These are phyloP conservation scores for Tilletia indica DNA, from an alignment of 1,284 basidiomycete genomes.

Conservation along the genomic window DNA sequence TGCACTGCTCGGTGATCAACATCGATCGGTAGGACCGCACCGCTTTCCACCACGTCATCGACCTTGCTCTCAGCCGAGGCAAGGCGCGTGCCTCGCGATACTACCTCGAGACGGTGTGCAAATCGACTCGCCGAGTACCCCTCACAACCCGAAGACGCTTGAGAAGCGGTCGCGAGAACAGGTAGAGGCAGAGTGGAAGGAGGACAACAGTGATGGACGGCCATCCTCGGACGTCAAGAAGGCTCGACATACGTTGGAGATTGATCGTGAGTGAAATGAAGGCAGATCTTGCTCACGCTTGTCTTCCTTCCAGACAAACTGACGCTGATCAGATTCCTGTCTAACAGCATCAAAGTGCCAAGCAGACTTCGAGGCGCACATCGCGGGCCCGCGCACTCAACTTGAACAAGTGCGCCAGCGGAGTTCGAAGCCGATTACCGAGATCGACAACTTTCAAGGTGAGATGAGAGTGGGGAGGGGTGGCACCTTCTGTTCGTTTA, in stretches of 20 bases:
- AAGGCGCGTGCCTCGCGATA: constrained; percentile 97
- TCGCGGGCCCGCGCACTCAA: constrained; percentile 19
- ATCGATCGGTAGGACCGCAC: constrained; percentile 98
- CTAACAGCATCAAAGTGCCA: not conserved
- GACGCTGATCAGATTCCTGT: not conserved
- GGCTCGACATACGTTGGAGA: not conserved
- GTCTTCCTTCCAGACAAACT: not conserved
- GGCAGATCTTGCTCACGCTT: not conserved
- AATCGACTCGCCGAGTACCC: constrained; percentile 87
- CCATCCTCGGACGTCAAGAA: constrained; percentile 8
- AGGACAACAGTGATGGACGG: constrained; percentile 24
- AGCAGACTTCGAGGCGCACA: not conserved
- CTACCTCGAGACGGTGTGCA: constrained; percentile 96
- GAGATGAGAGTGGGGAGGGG: no score
- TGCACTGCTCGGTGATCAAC: constrained; percentile 95
- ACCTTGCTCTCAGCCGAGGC: constrained; percentile 95
- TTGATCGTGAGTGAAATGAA: not conserved
- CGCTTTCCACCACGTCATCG: constrained; percentile 97
- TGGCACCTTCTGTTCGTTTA: no score
- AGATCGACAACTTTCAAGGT: not conserved
- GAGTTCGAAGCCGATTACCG: constrained; percentile 31
- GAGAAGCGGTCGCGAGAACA: constrained; percentile 68
- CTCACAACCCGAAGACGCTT: constrained; percentile 89
- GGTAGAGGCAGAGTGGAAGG: constrained; percentile 39
- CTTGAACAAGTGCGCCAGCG: constrained; percentile 34